Conservation (phyloP, 305 asterid species). For the Euphrasia arctica region DNA sequence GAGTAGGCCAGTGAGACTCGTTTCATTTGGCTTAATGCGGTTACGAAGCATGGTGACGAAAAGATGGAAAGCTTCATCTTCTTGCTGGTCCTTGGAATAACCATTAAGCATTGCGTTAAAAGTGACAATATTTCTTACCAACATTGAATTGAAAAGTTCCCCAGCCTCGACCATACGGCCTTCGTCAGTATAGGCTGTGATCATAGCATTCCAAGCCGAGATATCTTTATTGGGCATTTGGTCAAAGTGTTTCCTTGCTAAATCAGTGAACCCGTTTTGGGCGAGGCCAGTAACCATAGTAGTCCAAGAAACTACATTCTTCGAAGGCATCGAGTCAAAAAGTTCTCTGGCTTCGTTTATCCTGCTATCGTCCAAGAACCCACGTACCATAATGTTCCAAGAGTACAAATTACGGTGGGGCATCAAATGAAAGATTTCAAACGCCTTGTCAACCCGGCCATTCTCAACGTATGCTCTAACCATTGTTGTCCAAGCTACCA, state of each 20-base stretch:
- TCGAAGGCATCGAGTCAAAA: conserved; percentile 53
- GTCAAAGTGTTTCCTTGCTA: conserved; percentile 64
- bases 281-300: conserved; percentile 74
- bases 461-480: conserved; percentile 57
- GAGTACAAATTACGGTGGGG: conserved; percentile 61
- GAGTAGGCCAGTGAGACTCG: conserved; percentile 58
- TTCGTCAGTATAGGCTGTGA: conserved; percentile 56
- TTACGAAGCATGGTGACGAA: conserved; percentile 49
- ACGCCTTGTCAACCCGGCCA: conserved; percentile 49
- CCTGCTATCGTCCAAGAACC: conserved; percentile 45
- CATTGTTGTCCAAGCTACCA: conserved; percentile 76
- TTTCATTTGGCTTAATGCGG: conserved; percentile 46
- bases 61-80: conserved; percentile 43
- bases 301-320: conserved; percentile 72
- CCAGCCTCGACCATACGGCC: conserved; percentile 51
- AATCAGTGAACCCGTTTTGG: conserved; percentile 47
- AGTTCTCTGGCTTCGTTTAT: conserved; percentile 50
- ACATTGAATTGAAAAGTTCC: conserved; percentile 49
- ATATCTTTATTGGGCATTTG: conserved; percentile 69
- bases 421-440: conserved; percentile 57
- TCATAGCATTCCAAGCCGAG: conserved; percentile 90
- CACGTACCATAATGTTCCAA: conserved; percentile 63
- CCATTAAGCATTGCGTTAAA: conserved; percentile 68
- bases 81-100: conserved; percentile 43
- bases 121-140: conserved; percentile 40